These are phyloP conservation scores for Rhizophagus sp. DNA, from an alignment of 192 early-diverging fungal genomes.

Conservation along the genomic window DNA sequence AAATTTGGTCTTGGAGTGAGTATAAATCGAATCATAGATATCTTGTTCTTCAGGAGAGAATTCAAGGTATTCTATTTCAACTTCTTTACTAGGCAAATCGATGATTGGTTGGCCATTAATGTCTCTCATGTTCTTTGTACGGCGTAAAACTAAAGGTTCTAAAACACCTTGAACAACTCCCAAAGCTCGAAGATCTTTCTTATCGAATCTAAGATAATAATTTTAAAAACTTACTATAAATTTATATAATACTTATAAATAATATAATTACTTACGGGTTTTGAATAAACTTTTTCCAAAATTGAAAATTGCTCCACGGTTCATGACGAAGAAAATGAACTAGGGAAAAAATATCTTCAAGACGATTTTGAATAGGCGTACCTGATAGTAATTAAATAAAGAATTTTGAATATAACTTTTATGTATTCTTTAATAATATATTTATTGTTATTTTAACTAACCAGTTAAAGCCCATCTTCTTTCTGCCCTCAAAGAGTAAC, in stretches of 20 bases:
- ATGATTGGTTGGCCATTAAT: constrained; percentile 79
- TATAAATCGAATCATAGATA: constrained; percentile 68
- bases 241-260: neutral
- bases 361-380: constrained; percentile 85
- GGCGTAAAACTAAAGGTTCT: constrained; percentile 75
- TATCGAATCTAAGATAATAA: neutral
- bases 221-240: neutral
- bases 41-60: constrained; percentile 66
- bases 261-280: constrained; percentile 64
- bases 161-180: constrained; percentile 64
- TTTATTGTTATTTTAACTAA: neutral
- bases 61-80: constrained; percentile 62
- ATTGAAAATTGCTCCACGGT: constrained; percentile 69
- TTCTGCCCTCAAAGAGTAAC: constrained; percentile 63
- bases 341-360: constrained; percentile 86
- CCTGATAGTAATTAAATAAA: constrained; percentile 39
- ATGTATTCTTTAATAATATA: neutral
- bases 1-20: constrained; percentile 66
- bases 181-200: constrained; percentile 48
- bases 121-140: constrained; percentile 82
- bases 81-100: constrained; percentile 65
- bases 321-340: constrained; percentile 78
- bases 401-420: neutral
- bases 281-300: constrained; percentile 77
- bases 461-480: constrained; percentile 85